These are phyloP conservation scores for Geranium brycei DNA, from an alignment of 345 rosid genomes.

Conservation along the genomic window DNA sequence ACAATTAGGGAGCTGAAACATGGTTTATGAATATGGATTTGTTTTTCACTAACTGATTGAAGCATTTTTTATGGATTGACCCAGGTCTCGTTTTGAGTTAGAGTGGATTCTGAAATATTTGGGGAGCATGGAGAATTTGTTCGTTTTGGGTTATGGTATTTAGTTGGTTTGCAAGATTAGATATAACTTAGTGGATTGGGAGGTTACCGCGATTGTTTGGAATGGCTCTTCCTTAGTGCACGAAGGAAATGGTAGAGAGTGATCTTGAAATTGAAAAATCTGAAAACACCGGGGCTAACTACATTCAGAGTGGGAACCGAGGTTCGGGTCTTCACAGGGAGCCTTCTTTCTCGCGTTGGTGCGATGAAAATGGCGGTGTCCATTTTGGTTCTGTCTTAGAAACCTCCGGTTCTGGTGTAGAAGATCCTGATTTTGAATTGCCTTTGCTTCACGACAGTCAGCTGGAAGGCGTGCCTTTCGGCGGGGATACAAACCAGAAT, in stretches of 20 bases:
- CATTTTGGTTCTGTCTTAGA: conserved; percentile 11
- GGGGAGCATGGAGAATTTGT: neutral
- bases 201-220: neutral
- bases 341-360: conserved; percentile 35
- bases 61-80: neutral
- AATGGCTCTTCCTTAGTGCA: conserved; percentile 14
- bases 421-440: conserved; percentile 21
- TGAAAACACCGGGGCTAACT: conserved; percentile 8
- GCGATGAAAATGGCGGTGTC: conserved; percentile 16
- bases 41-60: neutral
- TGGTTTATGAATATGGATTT: neutral
- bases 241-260: conserved; percentile 26
- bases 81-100: neutral
- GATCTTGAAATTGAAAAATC: conserved; percentile 12
- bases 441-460: conserved; percentile 19
- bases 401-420: conserved; percentile 10
- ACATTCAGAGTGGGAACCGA: conserved; percentile 15
- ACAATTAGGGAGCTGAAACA: neutral
- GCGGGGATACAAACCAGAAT: conserved; percentile 11
- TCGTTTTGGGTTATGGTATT: neutral
- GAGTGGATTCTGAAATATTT: neutral
- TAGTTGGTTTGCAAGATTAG: neutral
- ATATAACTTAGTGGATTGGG: neutral
- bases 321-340: conserved; percentile 21
- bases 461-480: conserved; percentile 18